Evolutionary conservation across 2,329 filamentous ascomycete genomes (phyloP), one percentile per base, ranked within the genome.

Genomic region (Sclerotinia subarctica): DNA sequence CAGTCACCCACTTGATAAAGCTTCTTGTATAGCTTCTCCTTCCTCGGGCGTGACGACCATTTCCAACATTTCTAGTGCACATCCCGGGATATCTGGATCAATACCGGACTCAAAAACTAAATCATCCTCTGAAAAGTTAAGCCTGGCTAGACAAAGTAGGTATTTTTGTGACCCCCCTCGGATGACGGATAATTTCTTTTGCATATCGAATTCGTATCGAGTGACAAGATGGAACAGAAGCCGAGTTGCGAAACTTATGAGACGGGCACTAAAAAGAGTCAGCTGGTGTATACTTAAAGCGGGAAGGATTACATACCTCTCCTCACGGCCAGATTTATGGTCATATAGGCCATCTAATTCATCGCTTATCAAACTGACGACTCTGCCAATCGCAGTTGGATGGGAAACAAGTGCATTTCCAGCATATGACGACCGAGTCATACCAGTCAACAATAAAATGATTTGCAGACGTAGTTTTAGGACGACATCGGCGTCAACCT

Each of bases 121-220:
- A 42, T 92, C 90, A 70, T 96, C 92, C 29, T 88, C 87, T 7
- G 88, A 89, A 77, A 97, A 97, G 0, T 92, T 93, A n/a, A 98
- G 80, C 53, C 94, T 82, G 0, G 92, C 93, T 56, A 99, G 81
- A 2, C 88, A 88, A 13, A 97, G 86, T 1, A 96, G 82, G 74
- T 96, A 94, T 64, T 93, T 93, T 75, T 97, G 93, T 64, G 87
- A 86, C 0, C 89, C 91, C 3, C 92, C 92, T 6, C 87, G 84
- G 0, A 91, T 86, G 11, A 85, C 85, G 0, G 85, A 83, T 6
- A 97, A 82, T 77, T 94, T 96, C 60, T 86, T 84, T 60, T 88
- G 85, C 70, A 96, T 86, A 72, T 94, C 86, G 26, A 89, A 82
- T 6, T 90, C 85, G 75, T 93, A 91, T 26, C 77, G 80, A 2